phyloP scores from a whole-genome alignment of 345 rosid genomes.

The Psidium guajava region DNA sequence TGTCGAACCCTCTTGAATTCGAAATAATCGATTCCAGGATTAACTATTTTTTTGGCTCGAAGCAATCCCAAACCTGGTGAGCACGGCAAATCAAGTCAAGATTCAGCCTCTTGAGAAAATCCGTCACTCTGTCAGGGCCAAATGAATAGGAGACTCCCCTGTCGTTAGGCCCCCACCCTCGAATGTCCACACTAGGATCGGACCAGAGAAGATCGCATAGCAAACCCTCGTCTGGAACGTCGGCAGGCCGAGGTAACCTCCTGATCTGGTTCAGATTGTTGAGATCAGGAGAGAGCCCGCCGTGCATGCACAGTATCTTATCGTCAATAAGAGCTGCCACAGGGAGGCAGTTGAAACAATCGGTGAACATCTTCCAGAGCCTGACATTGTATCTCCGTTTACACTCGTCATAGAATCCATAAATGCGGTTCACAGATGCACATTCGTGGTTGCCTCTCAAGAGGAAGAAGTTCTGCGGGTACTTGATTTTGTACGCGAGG shows the following conservation, averaged over 20 bases:
- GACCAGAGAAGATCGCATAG: slow-evolving; percentile 96
- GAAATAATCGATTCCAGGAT: neutral
- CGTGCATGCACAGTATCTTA: slow-evolving; percentile 84
- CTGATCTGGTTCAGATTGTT: slow-evolving; percentile 52
- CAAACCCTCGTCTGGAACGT: slow-evolving; percentile 75
- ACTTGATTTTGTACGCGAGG: slow-evolving; percentile 76
- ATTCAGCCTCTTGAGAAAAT: slow-evolving; percentile 56
- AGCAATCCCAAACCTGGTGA: slow-evolving; percentile 50
- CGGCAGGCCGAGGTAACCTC: slow-evolving; percentile 58
- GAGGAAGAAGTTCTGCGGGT: slow-evolving; percentile 69
- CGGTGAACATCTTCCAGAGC: slow-evolving; percentile 72
- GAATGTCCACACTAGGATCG: slow-evolving; percentile 55
- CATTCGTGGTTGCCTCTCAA: slow-evolving; percentile 90
- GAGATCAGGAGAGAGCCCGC: slow-evolving; percentile 82
- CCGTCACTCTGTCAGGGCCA: slow-evolving; percentile 52
- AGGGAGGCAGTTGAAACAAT: slow-evolving; percentile 83
- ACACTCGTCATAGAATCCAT: slow-evolving; percentile 87
- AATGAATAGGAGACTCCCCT: slow-evolving; percentile 83
- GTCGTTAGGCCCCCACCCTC: slow-evolving; percentile 68
- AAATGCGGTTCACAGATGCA: slow-evolving; percentile 74
- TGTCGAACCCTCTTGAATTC: neutral
- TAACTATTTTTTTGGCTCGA: neutral
- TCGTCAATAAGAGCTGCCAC: slow-evolving; percentile 80
- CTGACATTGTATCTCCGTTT: slow-evolving; percentile 62
- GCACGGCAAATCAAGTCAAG: slow-evolving; percentile 80